Evolutionary conservation across 1,284 basidiomycete genomes (phyloP).

Genomic region (Pyrrhoderma lamaoense): DNA sequence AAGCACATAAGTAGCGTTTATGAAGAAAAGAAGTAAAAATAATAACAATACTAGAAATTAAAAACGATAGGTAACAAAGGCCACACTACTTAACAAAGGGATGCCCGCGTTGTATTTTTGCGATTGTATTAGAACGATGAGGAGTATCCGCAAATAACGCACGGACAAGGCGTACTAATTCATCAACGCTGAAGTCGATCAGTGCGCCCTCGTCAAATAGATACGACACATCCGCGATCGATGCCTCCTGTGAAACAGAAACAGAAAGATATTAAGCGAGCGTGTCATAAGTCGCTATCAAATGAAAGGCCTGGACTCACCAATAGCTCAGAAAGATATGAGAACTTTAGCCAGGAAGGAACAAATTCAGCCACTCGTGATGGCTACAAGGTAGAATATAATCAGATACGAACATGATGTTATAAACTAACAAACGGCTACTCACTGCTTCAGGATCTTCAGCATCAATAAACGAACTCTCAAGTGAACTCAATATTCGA

Average conservation of each 20-base stretch:
- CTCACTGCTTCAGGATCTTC: conserved; percentile 53
- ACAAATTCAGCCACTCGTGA: conserved; percentile 71
- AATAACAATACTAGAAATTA: not conserved
- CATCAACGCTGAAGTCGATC: conserved; percentile 83
- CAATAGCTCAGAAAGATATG: conserved; percentile 84
- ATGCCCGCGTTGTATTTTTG: conserved; percentile 59
- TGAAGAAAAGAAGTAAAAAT: not conserved
- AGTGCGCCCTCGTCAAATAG: conserved; percentile 88
- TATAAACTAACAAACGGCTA: no score
- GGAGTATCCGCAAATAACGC: conserved; percentile 92
- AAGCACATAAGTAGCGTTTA: not conserved
- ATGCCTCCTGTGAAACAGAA: conserved; percentile 60
- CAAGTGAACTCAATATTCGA: conserved; percentile 70
- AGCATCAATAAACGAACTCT: conserved; percentile 60
- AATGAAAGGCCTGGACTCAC: conserved; percentile 38
- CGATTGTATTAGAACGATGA: conserved; percentile 72
- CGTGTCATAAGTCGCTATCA: conserved; percentile 8
- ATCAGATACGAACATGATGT: conserved; percentile 9
- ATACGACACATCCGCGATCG: conserved; percentile 90
- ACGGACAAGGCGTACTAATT: conserved; percentile 74
- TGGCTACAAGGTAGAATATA: conserved; percentile 33
- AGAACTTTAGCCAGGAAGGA: conserved; percentile 92
- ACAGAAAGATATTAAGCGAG: conserved; percentile 10
- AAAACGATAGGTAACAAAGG: no score
- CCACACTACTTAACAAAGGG: conserved; percentile 26